Conservation (phyloP, 1,284 basidiomycete species). For the Ustilago esculenta region DNA sequence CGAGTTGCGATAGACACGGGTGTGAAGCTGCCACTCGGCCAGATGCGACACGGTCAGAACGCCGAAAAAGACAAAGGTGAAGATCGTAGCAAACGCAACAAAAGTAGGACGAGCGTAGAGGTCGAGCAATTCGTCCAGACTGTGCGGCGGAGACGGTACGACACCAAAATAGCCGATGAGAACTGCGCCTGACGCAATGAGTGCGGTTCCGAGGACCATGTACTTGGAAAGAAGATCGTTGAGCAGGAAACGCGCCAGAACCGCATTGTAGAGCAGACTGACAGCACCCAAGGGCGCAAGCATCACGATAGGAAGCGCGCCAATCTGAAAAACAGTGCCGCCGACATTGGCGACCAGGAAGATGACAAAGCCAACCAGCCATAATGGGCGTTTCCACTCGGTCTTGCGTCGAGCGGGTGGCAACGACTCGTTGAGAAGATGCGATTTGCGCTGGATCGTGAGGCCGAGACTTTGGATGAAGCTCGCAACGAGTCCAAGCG, state of each 20-base stretch:
- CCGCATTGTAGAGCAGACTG: slow-evolving; percentile 92
- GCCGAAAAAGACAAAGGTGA: slow-evolving; percentile 75
- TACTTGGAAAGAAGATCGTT: slow-evolving; percentile 85
- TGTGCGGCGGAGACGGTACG: slow-evolving; percentile 88
- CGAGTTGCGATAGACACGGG: slow-evolving; percentile 27
- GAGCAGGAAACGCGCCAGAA: slow-evolving; percentile 86
- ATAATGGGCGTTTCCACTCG: slow-evolving; percentile 62
- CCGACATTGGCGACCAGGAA: slow-evolving; percentile 80
- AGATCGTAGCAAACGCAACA: slow-evolving; percentile 75
- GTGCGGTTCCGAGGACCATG: slow-evolving; percentile 83
- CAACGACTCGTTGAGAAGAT: slow-evolving; percentile 82
- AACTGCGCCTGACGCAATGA: slow-evolving; percentile 88
- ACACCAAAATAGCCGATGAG: slow-evolving; percentile 92
- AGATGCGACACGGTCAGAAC: slow-evolving; percentile 59
- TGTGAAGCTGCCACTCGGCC: slow-evolving; percentile 64
- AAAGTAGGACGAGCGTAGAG: slow-evolving; percentile 84
- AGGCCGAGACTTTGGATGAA: slow-evolving; percentile 89
- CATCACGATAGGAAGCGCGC: slow-evolving; percentile 74
- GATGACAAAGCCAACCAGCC: slow-evolving; percentile 74
- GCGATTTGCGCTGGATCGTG: slow-evolving; percentile 93
- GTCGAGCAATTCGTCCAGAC: slow-evolving; percentile 82
- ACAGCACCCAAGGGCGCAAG: slow-evolving; percentile 82
- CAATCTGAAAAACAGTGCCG: slow-evolving; percentile 93
- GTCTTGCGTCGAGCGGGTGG: slow-evolving; percentile 70
- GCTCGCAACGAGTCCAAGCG: slow-evolving; percentile 83